phyloP scores from a whole-genome alignment of 1,284 basidiomycete species.

The Cutaneotrichosporon cyanovorans region DNA sequence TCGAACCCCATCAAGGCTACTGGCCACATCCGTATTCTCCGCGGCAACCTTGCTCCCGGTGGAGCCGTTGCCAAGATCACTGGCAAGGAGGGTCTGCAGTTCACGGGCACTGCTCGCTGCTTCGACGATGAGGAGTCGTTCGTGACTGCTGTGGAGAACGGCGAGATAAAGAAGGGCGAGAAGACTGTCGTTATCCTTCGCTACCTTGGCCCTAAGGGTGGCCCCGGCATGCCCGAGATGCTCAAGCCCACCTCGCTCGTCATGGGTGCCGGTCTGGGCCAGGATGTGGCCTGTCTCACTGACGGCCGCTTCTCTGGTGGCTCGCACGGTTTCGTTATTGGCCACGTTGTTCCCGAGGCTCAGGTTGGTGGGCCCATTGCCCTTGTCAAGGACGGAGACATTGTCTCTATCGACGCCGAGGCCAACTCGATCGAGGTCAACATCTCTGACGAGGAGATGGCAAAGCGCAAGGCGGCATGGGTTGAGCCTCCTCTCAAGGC shows the following conservation, averaged over 20 bases:
- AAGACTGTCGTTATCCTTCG: slow-evolving; percentile 78
- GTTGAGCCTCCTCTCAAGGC: slow-evolving; percentile 77
- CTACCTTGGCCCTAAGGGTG: slow-evolving; percentile 93
- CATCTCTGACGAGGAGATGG: slow-evolving; percentile 72
- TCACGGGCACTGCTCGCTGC: slow-evolving; percentile 51
- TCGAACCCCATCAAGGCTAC: slow-evolving; percentile 82
- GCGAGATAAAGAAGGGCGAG: slow-evolving; percentile 71
- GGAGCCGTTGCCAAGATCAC: slow-evolving; percentile 93
- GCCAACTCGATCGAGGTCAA: slow-evolving; percentile 72
- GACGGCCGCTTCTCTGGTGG: slow-evolving; percentile 93
- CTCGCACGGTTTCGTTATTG: slow-evolving; percentile 52
- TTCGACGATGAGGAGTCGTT: slow-evolving; percentile 68
- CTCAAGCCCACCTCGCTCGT: slow-evolving; percentile 73
- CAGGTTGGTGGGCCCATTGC: slow-evolving; percentile 89
- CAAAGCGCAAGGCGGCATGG: slow-evolving; percentile 65
- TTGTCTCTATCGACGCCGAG: slow-evolving; percentile 70
- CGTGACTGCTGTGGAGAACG: slow-evolving; percentile 71
- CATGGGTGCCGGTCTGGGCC: slow-evolving; percentile 85
- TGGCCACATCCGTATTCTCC: slow-evolving; percentile 82
- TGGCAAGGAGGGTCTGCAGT: slow-evolving; percentile 84
- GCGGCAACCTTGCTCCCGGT: slow-evolving; percentile 81
- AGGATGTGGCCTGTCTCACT: slow-evolving; percentile 85
- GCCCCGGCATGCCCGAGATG: slow-evolving; percentile 85
- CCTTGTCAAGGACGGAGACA: slow-evolving; percentile 85
- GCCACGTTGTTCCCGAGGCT: slow-evolving; percentile 63